Percentiles rank a stretch among this genome's conserved stretches.
Evolutionary conservation across 257 asterid species (phyloP).

Genomic region (Scutellaria galericulata): DNA sequence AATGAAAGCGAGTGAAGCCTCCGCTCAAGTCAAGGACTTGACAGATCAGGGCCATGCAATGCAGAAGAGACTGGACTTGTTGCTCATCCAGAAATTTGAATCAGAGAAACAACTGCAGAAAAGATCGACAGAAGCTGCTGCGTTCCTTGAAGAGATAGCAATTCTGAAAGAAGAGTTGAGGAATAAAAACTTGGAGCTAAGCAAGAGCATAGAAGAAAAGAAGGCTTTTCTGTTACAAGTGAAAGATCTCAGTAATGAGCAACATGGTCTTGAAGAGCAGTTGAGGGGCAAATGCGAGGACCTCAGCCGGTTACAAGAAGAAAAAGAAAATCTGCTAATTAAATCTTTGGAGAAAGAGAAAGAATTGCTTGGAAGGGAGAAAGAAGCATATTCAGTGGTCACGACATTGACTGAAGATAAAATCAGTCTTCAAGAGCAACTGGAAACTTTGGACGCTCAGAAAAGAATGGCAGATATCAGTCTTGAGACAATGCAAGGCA

Average conservation of each 20-base stretch:
- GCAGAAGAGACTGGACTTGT: conserved; percentile 54
- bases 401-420: conserved; percentile 44
- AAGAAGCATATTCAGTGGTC: conserved; percentile 44
- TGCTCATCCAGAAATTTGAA: conserved; percentile 42
- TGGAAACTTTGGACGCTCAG: conserved; percentile 49
- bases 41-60: conserved; percentile 31
- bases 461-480: conserved; percentile 51
- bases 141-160: conserved; percentile 40
- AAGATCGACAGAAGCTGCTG: conserved; percentile 51
- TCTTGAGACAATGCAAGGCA: conserved; percentile 46
- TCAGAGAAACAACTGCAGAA: conserved; percentile 57
- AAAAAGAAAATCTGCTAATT: conserved; percentile 17
- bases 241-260: conserved; percentile 44
- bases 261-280: conserved; percentile 59
- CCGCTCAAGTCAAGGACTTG: conserved; percentile 34
- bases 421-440: conserved; percentile 47
- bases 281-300: conserved; percentile 48
- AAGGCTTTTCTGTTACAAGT: conserved; percentile 40
- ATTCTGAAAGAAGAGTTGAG: conserved; percentile 51
- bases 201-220: conserved; percentile 45
- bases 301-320: conserved; percentile 43
- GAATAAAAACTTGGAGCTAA: conserved; percentile 43
- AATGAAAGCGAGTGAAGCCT: conserved; percentile 48
- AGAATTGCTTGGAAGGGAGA: too few species aligned
- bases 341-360: too few species aligned